Evolutionary conservation across 352 stramenopile species (phyloP).

Genomic region (Globisporangium irregulare): DNA sequence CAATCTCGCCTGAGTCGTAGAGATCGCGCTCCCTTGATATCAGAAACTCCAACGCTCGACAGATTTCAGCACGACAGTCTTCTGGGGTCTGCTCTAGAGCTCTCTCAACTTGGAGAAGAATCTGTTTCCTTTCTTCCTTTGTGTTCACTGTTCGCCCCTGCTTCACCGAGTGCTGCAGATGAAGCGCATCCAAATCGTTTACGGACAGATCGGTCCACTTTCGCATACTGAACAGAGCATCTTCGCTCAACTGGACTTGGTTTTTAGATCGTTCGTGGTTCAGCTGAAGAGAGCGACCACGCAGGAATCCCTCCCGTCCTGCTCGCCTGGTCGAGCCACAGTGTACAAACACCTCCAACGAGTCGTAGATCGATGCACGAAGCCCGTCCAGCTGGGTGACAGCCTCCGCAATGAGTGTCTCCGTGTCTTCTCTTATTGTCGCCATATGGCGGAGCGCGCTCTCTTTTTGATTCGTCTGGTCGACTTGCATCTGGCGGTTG

Average conservation of each 20-base stretch:
- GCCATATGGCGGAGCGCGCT: slow-evolving; percentile 11
- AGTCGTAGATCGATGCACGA: slow-evolving; percentile 54
- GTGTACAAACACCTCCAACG: slow-evolving; percentile 51
- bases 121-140: slow-evolving; percentile 15
- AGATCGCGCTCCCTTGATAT: slow-evolving; percentile 12
- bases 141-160: not conserved
- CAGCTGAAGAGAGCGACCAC: not conserved
- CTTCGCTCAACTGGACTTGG: slow-evolving; percentile 5
- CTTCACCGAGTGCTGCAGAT: slow-evolving; percentile 1
- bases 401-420: slow-evolving; percentile 16
- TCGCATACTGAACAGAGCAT: slow-evolving; percentile 27
- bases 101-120: slow-evolving; percentile 41
- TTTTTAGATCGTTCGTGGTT: not conserved
- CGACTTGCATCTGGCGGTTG: slow-evolving; percentile 37
- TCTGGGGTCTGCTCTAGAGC: slow-evolving; percentile 46
- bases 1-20: not conserved
- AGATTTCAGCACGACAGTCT: slow-evolving; percentile 59
- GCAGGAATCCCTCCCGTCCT: not conserved
- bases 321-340: slow-evolving; percentile 16
- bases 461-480: slow-evolving; percentile 16
- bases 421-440: slow-evolving; percentile 15
- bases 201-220: slow-evolving; percentile 48
- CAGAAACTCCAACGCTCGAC: slow-evolving; percentile 39
- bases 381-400: slow-evolving; percentile 49
- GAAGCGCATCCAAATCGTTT: slow-evolving; percentile 39